These are phyloP conservation scores for Penicillium sclerotigenum DNA, from an alignment of 2,329 filamentous ascomycete genomes.

Conservation along the genomic window DNA sequence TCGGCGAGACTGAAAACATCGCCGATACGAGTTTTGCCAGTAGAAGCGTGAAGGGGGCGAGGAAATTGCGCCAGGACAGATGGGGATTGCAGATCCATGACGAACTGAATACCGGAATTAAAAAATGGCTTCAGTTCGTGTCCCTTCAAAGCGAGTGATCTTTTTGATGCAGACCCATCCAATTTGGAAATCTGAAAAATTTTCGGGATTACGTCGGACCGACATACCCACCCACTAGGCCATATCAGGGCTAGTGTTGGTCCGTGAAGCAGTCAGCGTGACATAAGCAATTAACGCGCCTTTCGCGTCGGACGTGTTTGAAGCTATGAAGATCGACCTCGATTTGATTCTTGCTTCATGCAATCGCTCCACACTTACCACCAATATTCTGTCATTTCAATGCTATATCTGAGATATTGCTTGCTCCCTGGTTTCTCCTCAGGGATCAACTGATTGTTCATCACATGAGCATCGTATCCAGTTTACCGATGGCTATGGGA, in stretches of 20 bases:
- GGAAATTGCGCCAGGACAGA: constrained; percentile 47
- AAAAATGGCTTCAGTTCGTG: constrained; percentile 6
- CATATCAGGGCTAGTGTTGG: constrained; percentile 7
- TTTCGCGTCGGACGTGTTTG: constrained; percentile 21
- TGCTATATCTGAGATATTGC: background rate
- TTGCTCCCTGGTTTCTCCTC: constrained; percentile 1
- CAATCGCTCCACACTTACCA: background rate
- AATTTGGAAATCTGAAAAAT: constrained; percentile 36
- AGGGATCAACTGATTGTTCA: constrained; percentile 24
- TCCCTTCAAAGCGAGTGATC: constrained; percentile 20
- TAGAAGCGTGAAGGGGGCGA: constrained; percentile 41
- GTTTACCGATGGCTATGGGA: constrained; percentile 38
- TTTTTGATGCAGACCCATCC: constrained; percentile 17
- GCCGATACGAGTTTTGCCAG: constrained; percentile 41
- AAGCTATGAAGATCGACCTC: constrained; percentile 5
- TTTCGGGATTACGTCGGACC: constrained; percentile 34
- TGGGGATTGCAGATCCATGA: constrained; percentile 46
- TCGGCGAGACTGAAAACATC: constrained; percentile 54
- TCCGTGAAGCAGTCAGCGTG: constrained; percentile 10
- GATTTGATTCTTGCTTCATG: background rate
- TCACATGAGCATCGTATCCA: constrained; percentile 26
- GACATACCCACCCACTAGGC: constrained; percentile 15
- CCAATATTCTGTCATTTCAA: constrained; percentile 1
- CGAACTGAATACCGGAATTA: constrained; percentile 7
- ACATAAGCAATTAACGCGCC: constrained; percentile 24